phyloP scores from a whole-genome alignment of 2,329 filamentous ascomycete species.

The Grosmannia serpens region DNA sequence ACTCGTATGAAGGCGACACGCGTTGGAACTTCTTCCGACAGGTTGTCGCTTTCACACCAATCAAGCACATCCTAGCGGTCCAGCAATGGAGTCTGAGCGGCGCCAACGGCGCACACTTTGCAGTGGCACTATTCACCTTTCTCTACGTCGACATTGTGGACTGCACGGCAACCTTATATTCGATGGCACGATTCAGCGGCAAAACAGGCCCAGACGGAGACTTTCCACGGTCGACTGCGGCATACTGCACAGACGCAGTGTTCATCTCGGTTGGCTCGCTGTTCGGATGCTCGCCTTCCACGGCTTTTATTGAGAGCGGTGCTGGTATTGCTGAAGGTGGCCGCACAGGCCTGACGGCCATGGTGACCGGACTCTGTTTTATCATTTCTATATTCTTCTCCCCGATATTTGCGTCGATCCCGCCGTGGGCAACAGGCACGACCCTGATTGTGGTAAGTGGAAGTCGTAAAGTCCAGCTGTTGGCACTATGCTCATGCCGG shows the following conservation, averaged over 20 bases:
- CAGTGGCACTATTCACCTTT: constrained; percentile 63
- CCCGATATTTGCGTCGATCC: constrained; percentile 65
- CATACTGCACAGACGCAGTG: constrained; percentile 61
- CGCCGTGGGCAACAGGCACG: constrained; percentile 66
- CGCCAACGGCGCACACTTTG: constrained; percentile 48
- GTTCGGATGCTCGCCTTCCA: constrained; percentile 59
- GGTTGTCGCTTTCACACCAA: constrained; percentile 61
- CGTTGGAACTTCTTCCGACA: constrained; percentile 63
- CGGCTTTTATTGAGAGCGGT: constrained; percentile 64
- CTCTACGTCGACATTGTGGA: constrained; percentile 73
- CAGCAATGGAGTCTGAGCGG: constrained; percentile 55
- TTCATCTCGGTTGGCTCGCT: constrained; percentile 61
- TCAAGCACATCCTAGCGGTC: constrained; percentile 47
- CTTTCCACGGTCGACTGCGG: constrained; percentile 74
- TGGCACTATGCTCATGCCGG: not conserved
- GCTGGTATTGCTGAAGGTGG: constrained; percentile 68
- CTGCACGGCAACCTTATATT: constrained; percentile 65
- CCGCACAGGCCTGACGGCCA: constrained; percentile 59
- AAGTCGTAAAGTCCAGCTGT: not conserved
- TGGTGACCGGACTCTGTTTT: constrained; percentile 59
- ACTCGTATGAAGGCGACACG: constrained; percentile 50
- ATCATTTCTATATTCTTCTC: constrained; percentile 63
- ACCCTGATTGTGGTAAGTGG: constrained; percentile 52
- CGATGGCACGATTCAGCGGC: constrained; percentile 64
- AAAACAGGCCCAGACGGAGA: constrained; percentile 54